Base-by-base conservation (phyloP, 768 basidiomycete species). In the Xerocomellus chrysenteron region DNA sequence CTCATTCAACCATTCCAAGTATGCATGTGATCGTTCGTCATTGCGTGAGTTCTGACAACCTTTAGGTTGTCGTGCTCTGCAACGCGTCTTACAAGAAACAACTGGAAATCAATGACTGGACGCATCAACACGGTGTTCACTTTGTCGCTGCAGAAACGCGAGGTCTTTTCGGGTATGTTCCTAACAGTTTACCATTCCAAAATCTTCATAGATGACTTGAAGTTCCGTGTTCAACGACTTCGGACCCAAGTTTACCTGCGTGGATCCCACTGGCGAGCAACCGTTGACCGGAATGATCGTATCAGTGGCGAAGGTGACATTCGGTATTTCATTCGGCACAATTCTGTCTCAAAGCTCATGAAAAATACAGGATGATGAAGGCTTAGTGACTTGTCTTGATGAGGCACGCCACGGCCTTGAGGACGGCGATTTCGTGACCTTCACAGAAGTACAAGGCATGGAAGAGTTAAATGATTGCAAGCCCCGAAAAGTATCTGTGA, bases 361-460 rank as follows among this genome's bases (percentile, higher is more conserved):
- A 21, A 33, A 54, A 26, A 21, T 14, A 12, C 55, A 96, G 93
- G 88, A 86, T 57, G 77, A 80, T 44, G 94, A 97, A 50, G 95
- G 89, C n/a, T 74, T 98, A 21, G 96, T 98, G 8, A 97, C 96
- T 12, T 97, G 94, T 70, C 77, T 98, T 56, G 97, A 99, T 63
- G 97, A 99, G 76, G 90, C 96, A 12, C 84, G 97, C 56, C 97
- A 98, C 71, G 97, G 97, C 19, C 82, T 99, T n/a, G 94, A 98
- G 71, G 97, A 98, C 70, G 97, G 97, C 16, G 94, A 98, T 68
- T 98, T 87, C 65, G 95, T 98, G 24, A 95, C 97, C 5, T 98
- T 99, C 76, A 82, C 84, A 17, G 97, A 99, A 75, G 86, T 99
- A 26, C 88, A 95, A 73, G 97, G 97, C 36, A 96, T 97, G 93